These are phyloP conservation scores for Diaporthe nobilis DNA, from an alignment of 2,329 filamentous ascomycete genomes.

Conservation along the genomic window DNA sequence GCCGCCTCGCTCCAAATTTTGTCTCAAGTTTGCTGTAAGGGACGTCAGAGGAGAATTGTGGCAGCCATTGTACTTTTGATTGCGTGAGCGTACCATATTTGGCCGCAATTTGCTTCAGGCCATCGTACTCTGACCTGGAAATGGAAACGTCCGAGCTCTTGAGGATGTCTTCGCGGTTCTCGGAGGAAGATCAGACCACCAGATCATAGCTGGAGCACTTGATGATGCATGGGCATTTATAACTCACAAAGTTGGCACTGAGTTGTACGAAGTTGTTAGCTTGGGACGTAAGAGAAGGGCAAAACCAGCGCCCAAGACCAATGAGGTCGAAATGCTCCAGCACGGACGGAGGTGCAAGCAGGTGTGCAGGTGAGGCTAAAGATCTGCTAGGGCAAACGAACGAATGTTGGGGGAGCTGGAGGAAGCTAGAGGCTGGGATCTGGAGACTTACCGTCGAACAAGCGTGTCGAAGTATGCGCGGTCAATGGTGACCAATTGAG, in stretches of 20 bases:
- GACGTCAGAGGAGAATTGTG: slow-evolving; percentile 39
- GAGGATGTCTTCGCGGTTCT: slow-evolving; percentile 49
- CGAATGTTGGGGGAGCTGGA: not conserved
- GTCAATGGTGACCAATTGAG: slow-evolving; percentile 67
- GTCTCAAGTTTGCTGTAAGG: slow-evolving; percentile 58
- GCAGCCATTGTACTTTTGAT: slow-evolving; percentile 32
- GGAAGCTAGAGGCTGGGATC: not conserved
- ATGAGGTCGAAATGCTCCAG: slow-evolving; percentile 5
- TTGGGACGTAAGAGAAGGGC: not conserved
- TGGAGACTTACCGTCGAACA: slow-evolving; percentile 67
- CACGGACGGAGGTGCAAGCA: not conserved
- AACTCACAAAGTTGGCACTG: slow-evolving; percentile 65
- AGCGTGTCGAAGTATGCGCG: slow-evolving; percentile 74
- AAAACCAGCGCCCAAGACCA: slow-evolving; percentile 19
- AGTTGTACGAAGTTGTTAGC: slow-evolving; percentile 1
- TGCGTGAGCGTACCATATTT: slow-evolving; percentile 66
- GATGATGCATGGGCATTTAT: slow-evolving; percentile 27
- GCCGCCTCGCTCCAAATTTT: slow-evolving; percentile 65
- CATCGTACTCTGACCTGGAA: slow-evolving; percentile 72
- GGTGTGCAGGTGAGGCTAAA: not conserved
- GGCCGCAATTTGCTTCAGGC: slow-evolving; percentile 64
- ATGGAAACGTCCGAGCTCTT: slow-evolving; percentile 65
- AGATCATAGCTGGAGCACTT: slow-evolving; percentile 25
- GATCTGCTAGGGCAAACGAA: not conserved
- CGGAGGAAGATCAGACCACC: slow-evolving; percentile 31